These are phyloP conservation scores for Meyerozyma sp. DNA, from an alignment of 1,139 yeast species.

Conservation along the genomic window DNA sequence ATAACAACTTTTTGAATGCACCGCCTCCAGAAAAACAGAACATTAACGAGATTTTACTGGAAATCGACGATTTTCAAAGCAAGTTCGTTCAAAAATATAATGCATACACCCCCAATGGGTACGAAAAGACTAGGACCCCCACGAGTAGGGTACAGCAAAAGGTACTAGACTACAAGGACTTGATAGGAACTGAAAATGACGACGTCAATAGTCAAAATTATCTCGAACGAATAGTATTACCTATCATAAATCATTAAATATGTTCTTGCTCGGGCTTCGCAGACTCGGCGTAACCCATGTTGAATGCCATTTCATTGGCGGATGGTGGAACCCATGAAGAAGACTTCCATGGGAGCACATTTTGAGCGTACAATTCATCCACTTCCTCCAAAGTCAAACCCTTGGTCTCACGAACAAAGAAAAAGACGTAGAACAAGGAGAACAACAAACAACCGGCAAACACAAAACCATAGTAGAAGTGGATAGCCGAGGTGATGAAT, in stretches of 20 bases:
- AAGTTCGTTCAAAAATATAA: neutral
- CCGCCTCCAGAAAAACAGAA: neutral
- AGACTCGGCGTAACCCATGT: conserved; percentile 15
- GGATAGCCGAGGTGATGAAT: conserved; percentile 17
- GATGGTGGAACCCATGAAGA: conserved; percentile 10
- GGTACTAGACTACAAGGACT: conserved; percentile 7
- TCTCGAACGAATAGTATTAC: neutral
- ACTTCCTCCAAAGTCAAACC: conserved; percentile 65
- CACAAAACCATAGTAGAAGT: conserved; percentile 23
- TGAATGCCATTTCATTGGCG: conserved; percentile 8
- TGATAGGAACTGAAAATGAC: conserved; percentile 4
- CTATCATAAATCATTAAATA: conserved; percentile 8
- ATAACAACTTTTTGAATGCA: neutral
- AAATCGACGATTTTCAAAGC: conserved; percentile 2
- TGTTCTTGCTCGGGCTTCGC: conserved; percentile 14
- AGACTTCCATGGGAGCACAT: conserved; percentile 9
- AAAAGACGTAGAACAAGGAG: conserved; percentile 44
- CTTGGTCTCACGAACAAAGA: conserved; percentile 60
- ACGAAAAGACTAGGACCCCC: conserved; percentile 1
- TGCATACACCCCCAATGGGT: neutral
- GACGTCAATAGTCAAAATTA: conserved; percentile 2
- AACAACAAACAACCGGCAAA: conserved; percentile 19
- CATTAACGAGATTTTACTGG: conserved; percentile 6
- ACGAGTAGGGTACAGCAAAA: conserved; percentile 8
- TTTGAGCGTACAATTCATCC: conserved; percentile 27